Base-by-base conservation (phyloP, 2,329 filamentous ascomycete genomes). In the Cryphonectria japonica region DNA sequence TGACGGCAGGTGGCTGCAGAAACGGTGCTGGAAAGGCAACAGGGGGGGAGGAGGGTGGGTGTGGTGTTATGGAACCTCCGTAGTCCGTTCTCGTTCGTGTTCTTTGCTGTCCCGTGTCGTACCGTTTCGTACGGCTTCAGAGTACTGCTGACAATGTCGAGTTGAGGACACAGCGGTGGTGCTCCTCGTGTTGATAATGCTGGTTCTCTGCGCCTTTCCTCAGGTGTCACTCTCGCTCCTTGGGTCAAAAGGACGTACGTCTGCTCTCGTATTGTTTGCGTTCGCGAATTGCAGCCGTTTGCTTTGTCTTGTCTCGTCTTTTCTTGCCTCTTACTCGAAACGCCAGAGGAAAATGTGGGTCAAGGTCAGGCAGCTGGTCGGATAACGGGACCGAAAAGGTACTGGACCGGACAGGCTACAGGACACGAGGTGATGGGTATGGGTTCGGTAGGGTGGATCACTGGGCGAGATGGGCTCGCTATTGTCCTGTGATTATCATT, bases 11-110 rank as follows among this genome's bases (percentile, higher is more conserved):
- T 32, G 64, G 43, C 22, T 26, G 43, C 64, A 32, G 26, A 65
- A 46, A 65, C 39, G 62, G 62, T 34, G 41, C 39, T 59, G 62
- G 4, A 65, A 41, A 63, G 46, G 43, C 6, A 46, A 29, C 52
- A 57, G 52, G 52, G 50, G n/a, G n/a, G 8, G 13, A 6, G 26
- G 11, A 11, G 1, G 52, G 52, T 26, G 50, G 50, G 50, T 52
- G 26, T 57, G 52, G 46, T 50, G 46, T 50, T n/a, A 50, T 9
- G 46, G 22, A 4, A 29, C 14, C 54, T 59, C 54, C 54, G 54
- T 19, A 59, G 22, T 32, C 7, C 29, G 54, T 19, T 34, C 26
- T 32, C 52, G 5, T 32, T 34, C 54, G 14, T 32, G 11, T 16
- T 46, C n/a, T 9, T n/a, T 50, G 2, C 8, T 11, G 8, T n/a